Evolutionary conservation across 768 basidiomycete species (phyloP).

Genomic region (Kwoniella botswanensis): DNA sequence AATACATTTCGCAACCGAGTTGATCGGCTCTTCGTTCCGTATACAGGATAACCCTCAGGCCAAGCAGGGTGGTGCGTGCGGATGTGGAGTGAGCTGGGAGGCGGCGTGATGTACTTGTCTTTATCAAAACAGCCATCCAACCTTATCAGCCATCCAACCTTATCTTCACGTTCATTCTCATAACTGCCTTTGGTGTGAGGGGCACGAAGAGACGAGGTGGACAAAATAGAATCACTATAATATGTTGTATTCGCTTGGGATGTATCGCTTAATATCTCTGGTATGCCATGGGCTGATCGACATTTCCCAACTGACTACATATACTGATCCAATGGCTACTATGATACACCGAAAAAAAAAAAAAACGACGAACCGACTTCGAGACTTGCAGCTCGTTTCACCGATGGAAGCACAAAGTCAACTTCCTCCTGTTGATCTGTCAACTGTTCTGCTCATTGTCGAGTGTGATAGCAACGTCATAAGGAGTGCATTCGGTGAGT

Average conservation of each 20-base stretch:
- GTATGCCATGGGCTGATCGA: too few species aligned
- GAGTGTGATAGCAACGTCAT: not conserved
- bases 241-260: slow-evolving; percentile 2
- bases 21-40: slow-evolving; percentile 90
- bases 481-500: slow-evolving; percentile 16
- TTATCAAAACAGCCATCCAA: not conserved
- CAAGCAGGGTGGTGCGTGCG: slow-evolving; percentile 80
- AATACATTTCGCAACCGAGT: slow-evolving; percentile 88
- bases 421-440: too few species aligned
- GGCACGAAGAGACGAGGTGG: too few species aligned
- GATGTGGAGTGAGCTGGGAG: slow-evolving; percentile 97
- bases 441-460: not conserved
- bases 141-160: slow-evolving; percentile 61
- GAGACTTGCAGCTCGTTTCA: too few species aligned
- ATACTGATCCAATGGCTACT: too few species aligned
- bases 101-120: slow-evolving; percentile 53
- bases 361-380: too few species aligned
- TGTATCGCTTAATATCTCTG: not conserved
- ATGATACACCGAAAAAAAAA: too few species aligned
- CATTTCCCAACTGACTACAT: too few species aligned
- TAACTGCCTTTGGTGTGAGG: too few species aligned
- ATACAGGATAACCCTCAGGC: slow-evolving; percentile 86
- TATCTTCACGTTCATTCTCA: too few species aligned
- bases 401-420: too few species aligned
- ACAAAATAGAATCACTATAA: too few species aligned